phyloP scores from a whole-genome alignment of 441 rosid genomes.

The Erodium chrysanthum region DNA sequence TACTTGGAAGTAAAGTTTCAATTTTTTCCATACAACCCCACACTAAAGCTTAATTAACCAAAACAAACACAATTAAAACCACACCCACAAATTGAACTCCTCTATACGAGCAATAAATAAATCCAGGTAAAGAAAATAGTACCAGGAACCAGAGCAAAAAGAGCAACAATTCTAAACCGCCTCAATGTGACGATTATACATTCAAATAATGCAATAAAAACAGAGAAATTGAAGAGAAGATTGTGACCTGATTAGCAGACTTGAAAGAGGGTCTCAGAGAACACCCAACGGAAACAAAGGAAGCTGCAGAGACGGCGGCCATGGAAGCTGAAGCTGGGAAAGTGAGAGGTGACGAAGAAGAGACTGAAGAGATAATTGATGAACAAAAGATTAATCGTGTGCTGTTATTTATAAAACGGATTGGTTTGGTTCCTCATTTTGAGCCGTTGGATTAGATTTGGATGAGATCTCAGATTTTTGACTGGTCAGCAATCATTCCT shows the following conservation, averaged over 20 bases:
- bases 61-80: neutral
- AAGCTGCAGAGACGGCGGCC: neutral
- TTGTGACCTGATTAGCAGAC: neutral
- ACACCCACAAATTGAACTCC: neutral
- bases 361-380: neutral
- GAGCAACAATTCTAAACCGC: neutral
- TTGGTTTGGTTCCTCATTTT: neutral
- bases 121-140: neutral
- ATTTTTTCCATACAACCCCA: neutral
- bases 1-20: neutral
- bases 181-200: neutral
- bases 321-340: neutral
- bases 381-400: neutral
- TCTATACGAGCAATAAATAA: neutral
- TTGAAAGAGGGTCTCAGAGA: conserved; percentile 2
- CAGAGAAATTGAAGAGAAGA: neutral
- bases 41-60: neutral
- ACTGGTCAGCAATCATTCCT: neutral
- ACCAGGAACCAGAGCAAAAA: neutral
- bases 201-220: neutral
- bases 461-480: neutral
- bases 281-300: neutral
- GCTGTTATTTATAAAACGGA: neutral
- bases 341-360: neutral
- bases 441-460: neutral